phyloP scores from a whole-genome alignment of 106 monocot genomes.

The Allium cepa region DNA sequence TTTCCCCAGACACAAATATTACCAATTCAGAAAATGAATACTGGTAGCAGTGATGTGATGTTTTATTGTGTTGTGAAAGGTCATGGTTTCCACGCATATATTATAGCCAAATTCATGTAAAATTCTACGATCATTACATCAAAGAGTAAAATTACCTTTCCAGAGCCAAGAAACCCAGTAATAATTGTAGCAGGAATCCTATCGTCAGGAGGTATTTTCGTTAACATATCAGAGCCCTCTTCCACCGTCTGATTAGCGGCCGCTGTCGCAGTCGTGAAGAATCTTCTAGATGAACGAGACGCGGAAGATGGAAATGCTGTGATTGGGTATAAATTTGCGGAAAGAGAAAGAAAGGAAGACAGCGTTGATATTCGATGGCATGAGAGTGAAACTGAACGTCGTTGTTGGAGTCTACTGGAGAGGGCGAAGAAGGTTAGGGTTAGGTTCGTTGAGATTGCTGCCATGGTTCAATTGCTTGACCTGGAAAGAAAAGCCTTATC shows the following conservation, averaged over 20 bases:
- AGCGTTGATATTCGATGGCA: not conserved
- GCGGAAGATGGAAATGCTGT: not conserved
- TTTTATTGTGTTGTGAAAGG: no score
- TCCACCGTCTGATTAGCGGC: constrained; percentile 23
- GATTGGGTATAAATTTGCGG: not conserved
- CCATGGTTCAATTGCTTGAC: constrained; percentile 15
- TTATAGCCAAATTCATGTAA: no score
- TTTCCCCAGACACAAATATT: no score
- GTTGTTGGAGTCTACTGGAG: constrained; percentile 7
- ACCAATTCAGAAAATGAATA: no score
- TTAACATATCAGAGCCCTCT: constrained; percentile 26
- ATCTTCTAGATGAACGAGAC: constrained; percentile 13
- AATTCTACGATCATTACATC: no score
- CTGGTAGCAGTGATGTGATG: no score
- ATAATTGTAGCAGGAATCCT: constrained; percentile 68
- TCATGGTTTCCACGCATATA: no score
- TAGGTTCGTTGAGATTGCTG: constrained; percentile 25
- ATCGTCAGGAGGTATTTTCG: constrained; percentile 46
- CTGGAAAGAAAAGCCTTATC: constrained; percentile 10
- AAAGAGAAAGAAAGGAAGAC: not conserved
- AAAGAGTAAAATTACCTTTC: constrained; percentile 27
- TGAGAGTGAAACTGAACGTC: not conserved
- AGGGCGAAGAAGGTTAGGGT: constrained; percentile 26
- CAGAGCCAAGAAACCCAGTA: constrained; percentile 63
- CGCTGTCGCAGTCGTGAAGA: constrained; percentile 17